Evolutionary conservation across 192 early-diverging fungal genomes (phyloP), one percentile per base, ranked within the genome.

Genomic region (Chytriomyces sp.): DNA sequence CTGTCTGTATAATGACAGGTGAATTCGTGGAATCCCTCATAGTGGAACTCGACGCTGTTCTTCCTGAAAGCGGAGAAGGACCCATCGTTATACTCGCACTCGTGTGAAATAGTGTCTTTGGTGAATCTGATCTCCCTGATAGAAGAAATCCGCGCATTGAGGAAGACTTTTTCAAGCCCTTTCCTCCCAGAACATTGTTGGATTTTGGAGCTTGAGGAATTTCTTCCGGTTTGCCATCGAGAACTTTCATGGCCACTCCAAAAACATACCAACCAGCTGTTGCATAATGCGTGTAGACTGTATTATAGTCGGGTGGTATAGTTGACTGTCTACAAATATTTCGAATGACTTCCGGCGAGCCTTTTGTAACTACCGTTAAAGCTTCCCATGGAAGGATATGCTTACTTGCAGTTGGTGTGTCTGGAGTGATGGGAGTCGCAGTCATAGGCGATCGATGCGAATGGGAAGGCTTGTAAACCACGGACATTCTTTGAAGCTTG

Each of bases 241-340:
- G 22, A 28, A 30, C n/a, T 31, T 57, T 53, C 4, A 25, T 39
- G 10, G 78, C 83, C 30, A 77, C 63, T 3, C 81, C 80, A 33
- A 85, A 70, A 14, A 85, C 78, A 68, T 85, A 85, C 67, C 67
- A 85, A 10, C 83, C 83, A 44, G 73, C 56, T 12, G 76, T 52
- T 17, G 83, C 54, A 59, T 85, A 82, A 28, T 59, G 39, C 7
- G 40, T 38, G 30, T 39, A 63, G 3, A 66, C 36, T 4, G 49
- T 26, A 39, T 83, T 40, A 54, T 73, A 85, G 52, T 80, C 73
- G n/a, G 28, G 22, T 6, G 81, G 80, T 40, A 85, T 69, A 22
- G 70, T 70, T 25, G 36, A 36, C 55, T 75, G 65, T 56, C 32
- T 66, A 68, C 80, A 82, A 14, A 83, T 59, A 39, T 74, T 52